phyloP scores from a whole-genome alignment of 192 early-diverging fungal species.

The Radiomyces spectabilis region DNA sequence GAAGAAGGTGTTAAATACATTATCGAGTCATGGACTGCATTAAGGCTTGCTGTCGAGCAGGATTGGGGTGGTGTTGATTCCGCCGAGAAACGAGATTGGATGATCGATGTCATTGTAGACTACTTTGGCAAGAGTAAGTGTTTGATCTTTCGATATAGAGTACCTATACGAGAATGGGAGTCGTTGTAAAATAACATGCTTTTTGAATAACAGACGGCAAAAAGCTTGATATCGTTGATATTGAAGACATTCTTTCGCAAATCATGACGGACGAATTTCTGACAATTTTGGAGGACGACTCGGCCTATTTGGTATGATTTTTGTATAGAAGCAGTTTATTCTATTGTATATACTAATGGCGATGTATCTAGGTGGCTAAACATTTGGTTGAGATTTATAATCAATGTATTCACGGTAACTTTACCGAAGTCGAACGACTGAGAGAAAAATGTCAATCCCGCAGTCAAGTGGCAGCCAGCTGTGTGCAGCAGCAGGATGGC shows the following conservation, averaged over 20 bases:
- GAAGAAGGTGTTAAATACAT: slow-evolving; percentile 55
- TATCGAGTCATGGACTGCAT: slow-evolving; percentile 61
- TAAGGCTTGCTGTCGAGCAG: slow-evolving; percentile 62
- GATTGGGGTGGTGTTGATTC: slow-evolving; percentile 64
- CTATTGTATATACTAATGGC: background rate
- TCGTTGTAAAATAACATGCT: background rate
- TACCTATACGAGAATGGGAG: too few species aligned
- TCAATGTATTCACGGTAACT: slow-evolving; percentile 39
- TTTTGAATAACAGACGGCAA: slow-evolving; percentile 36
- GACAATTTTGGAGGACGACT: slow-evolving; percentile 46
- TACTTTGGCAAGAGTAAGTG: slow-evolving; percentile 51
- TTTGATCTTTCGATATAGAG: too few species aligned
- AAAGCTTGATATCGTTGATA: slow-evolving; percentile 39
- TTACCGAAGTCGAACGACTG: slow-evolving; percentile 18
- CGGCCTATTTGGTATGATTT: slow-evolving; percentile 37
- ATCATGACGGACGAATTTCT: slow-evolving; percentile 53
- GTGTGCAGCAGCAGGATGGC: slow-evolving; percentile 18
- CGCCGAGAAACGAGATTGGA: slow-evolving; percentile 58
- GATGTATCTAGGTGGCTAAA: slow-evolving; percentile 22
- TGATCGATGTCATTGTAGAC: slow-evolving; percentile 56
- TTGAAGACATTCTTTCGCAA: slow-evolving; percentile 45
- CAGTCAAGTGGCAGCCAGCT: slow-evolving; percentile 3
- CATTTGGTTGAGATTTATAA: slow-evolving; percentile 32
- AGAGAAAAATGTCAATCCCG: slow-evolving; percentile 13
- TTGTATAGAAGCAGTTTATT: background rate